phyloP scores from a whole-genome alignment of 2,329 filamentous ascomycete genomes.

The Thermochaetoides dissita region DNA sequence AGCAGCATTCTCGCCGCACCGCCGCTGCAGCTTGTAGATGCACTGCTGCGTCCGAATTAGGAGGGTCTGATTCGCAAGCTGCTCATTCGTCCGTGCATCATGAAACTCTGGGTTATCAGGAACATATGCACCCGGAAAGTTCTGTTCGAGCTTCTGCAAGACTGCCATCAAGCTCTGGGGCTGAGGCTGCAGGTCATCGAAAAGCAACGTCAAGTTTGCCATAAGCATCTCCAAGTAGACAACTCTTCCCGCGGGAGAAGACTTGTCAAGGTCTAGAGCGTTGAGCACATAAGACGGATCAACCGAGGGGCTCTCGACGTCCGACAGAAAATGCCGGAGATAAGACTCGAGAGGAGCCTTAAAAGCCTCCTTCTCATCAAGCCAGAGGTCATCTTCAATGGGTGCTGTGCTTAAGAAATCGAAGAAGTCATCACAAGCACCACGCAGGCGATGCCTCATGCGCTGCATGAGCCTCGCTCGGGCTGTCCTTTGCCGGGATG shows the following conservation, averaged over 20 bases:
- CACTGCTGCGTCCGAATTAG: constrained; percentile 14
- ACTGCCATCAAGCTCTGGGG: constrained; percentile 2
- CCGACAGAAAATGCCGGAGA: constrained; percentile 4
- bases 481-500: constrained; percentile 1
- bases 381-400: too few relatives aligned
- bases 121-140: constrained; percentile 6
- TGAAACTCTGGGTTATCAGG: too few relatives aligned
- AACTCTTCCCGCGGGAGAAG: background rate
- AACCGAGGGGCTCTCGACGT: constrained; percentile 6
- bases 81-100: constrained; percentile 1
- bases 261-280: constrained; percentile 1
- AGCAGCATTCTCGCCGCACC: constrained; percentile 1
- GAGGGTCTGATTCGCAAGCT: constrained; percentile 7
- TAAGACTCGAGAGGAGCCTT: background rate
- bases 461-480: constrained; percentile 3
- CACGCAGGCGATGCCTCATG: constrained; percentile 5
- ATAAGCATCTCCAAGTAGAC: background rate
- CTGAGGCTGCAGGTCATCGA: constrained; percentile 6
- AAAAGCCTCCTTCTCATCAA: constrained; percentile 1
- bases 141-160: constrained; percentile 7
- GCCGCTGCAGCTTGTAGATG: constrained; percentile 7
- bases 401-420: constrained; percentile 3
- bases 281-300: constrained; percentile 6
- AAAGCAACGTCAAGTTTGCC: constrained; percentile 1
- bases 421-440: constrained; percentile 8